Conservation (phyloP, 345 rosid species). For the Eucalyptus grandis region DNA sequence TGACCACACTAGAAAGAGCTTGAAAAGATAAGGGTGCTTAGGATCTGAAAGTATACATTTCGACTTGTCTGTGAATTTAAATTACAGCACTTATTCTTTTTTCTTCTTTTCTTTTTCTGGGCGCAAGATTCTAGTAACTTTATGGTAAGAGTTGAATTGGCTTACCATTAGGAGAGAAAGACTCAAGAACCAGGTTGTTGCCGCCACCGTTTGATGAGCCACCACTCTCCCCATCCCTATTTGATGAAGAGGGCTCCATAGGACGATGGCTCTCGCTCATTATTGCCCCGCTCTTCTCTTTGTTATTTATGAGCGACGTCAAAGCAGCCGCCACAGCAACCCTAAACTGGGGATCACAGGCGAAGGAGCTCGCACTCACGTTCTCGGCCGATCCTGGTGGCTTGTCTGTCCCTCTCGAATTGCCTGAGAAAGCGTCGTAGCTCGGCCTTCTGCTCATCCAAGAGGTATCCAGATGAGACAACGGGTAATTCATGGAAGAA, state of each 20-base stretch:
- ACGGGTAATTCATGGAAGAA: neutral
- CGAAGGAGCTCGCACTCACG: conserved; percentile 17
- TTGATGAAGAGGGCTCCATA: neutral
- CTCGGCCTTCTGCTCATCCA: neutral
- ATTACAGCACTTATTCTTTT: neutral
- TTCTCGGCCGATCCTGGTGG: neutral
- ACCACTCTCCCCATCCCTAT: conserved; percentile 1
- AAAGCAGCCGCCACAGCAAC: conserved; percentile 44
- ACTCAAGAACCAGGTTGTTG: conserved; percentile 7
- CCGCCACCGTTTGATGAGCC: neutral
- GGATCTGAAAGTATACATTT: neutral
- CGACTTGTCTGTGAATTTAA: neutral
- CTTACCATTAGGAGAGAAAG: conserved; percentile 1
- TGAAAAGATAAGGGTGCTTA: neutral
- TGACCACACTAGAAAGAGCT: neutral
- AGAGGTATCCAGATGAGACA: neutral
- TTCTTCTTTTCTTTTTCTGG: neutral
- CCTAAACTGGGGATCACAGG: conserved; percentile 48
- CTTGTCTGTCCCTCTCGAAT: neutral
- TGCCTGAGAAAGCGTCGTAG: neutral
- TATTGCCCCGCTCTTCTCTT: conserved; percentile 4
- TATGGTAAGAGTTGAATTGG: neutral
- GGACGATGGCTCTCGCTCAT: neutral
- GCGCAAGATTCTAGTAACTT: neutral
- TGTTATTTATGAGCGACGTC: conserved; percentile 21